Evolutionary conservation across 345 rosid species (phyloP).

Genomic region (Eucalyptus regnans): DNA sequence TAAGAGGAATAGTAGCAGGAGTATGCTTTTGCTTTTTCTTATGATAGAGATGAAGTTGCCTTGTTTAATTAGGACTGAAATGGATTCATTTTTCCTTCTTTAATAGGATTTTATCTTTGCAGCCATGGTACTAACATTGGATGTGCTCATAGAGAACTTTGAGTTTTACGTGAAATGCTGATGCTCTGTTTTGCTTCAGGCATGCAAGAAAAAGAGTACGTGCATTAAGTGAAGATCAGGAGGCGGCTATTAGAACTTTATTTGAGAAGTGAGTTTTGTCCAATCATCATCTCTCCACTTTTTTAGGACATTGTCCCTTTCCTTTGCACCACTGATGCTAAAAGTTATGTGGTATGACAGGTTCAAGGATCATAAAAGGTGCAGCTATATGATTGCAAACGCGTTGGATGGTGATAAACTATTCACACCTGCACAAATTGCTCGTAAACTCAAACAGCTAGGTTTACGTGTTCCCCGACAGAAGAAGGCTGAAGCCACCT

Average conservation of each 20-base stretch:
- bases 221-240: slow-evolving; percentile 71
- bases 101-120: background rate
- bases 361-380: slow-evolving; percentile 66
- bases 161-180: background rate
- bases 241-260: slow-evolving; percentile 50
- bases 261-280: slow-evolving; percentile 62
- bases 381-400: slow-evolving; percentile 68
- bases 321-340: background rate
- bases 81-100: background rate
- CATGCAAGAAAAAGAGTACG: slow-evolving; percentile 50
- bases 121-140: background rate
- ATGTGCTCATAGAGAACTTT: background rate
- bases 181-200: slow-evolving; percentile 27
- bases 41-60: background rate
- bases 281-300: background rate
- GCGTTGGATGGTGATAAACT: slow-evolving; percentile 47
- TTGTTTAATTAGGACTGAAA: background rate
- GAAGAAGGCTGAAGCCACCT: slow-evolving; percentile 23
- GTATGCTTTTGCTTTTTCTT: background rate
- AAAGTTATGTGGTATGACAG: slow-evolving; percentile 16
- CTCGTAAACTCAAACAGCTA: slow-evolving; percentile 78
- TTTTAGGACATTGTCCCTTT: background rate
- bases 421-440: slow-evolving; percentile 64
- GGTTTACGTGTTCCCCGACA: slow-evolving; percentile 37
- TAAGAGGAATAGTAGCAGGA: background rate